A percentile compares a stretch with the other conserved stretches of the same genome.
Evolutionary conservation across 2,329 filamentous ascomycete genomes (phyloP).

Genomic region (Fusarium lyarnte): DNA sequence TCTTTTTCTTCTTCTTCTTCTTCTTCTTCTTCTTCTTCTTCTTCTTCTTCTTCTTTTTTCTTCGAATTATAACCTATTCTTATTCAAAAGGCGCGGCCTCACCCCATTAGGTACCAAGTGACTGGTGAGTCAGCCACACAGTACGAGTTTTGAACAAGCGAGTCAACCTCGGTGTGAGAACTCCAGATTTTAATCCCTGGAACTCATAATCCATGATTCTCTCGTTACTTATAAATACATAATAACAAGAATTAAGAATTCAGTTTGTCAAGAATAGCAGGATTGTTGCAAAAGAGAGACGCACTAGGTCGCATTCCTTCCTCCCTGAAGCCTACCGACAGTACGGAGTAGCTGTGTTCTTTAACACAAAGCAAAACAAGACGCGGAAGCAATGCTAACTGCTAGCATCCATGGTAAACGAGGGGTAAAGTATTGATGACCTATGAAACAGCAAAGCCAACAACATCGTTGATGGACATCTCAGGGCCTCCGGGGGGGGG

Average conservation of each 20-base stretch:
- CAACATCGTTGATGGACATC: constrained; percentile 8
- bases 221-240: not conserved
- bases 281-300: constrained; percentile 4
- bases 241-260: not conserved
- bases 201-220: constrained; percentile 13
- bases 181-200: not conserved
- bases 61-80: not conserved
- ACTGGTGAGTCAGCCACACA: constrained; percentile 27
- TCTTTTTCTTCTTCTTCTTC: no score
- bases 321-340: not conserved
- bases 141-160: constrained; percentile 11
- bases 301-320: constrained; percentile 1
- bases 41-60: no score
- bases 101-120: constrained; percentile 9
- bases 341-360: not conserved
- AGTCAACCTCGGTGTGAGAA: constrained; percentile 9
- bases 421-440: constrained; percentile 14
- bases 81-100: not conserved
- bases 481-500: not conserved
- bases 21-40: no score
- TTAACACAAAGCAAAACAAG: not conserved
- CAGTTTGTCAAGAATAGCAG: not conserved
- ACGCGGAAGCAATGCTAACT: constrained; percentile 28
- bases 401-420: constrained; percentile 2
- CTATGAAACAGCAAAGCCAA: constrained; percentile 37